A percentile compares a stretch with the other conserved stretches of the same genome.
These are phyloP conservation scores for Geranium rotundifolium DNA, from an alignment of 345 rosid species.

Conservation along the genomic window DNA sequence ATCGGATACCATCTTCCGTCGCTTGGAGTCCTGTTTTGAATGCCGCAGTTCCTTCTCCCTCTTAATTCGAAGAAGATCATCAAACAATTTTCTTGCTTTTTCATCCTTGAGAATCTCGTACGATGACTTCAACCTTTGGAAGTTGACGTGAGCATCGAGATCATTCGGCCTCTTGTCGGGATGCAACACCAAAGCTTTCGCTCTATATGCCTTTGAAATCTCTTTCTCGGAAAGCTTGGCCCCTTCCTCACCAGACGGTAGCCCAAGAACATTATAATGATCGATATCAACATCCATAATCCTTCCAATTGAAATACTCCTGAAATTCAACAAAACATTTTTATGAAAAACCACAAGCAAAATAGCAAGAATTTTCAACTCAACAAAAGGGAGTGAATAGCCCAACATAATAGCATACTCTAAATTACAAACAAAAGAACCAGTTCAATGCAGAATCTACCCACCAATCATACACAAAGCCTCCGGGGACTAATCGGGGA, in stretches of 20 bases:
- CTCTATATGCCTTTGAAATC: slow-evolving; percentile 53
- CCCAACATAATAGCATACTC: no score
- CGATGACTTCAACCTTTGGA: slow-evolving; percentile 53
- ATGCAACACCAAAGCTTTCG: slow-evolving; percentile 55
- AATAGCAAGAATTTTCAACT: no score
- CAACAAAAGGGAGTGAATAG: no score
- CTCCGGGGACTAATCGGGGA: no score
- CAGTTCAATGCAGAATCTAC: no score
- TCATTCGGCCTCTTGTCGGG: slow-evolving; percentile 70
- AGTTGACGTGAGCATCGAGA: slow-evolving; percentile 53
- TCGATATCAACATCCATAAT: slow-evolving; percentile 37
- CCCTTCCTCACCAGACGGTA: slow-evolving; percentile 68
- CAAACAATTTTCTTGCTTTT: slow-evolving; percentile 61
- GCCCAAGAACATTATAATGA: slow-evolving; percentile 53
- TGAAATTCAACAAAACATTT: no score
- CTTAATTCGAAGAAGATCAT: slow-evolving; percentile 68
- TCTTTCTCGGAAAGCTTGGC: slow-evolving; percentile 48
- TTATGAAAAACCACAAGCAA: no score
- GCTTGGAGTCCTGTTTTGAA: slow-evolving; percentile 50
- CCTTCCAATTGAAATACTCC: background rate
- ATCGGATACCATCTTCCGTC: slow-evolving; percentile 69
- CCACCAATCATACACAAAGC: no score
- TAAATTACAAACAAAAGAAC: no score
- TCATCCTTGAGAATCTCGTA: slow-evolving; percentile 63
- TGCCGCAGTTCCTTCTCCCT: slow-evolving; percentile 46